Base-by-base conservation (phyloP, 106 monocot genomes). In the Acorus calamus region DNA sequence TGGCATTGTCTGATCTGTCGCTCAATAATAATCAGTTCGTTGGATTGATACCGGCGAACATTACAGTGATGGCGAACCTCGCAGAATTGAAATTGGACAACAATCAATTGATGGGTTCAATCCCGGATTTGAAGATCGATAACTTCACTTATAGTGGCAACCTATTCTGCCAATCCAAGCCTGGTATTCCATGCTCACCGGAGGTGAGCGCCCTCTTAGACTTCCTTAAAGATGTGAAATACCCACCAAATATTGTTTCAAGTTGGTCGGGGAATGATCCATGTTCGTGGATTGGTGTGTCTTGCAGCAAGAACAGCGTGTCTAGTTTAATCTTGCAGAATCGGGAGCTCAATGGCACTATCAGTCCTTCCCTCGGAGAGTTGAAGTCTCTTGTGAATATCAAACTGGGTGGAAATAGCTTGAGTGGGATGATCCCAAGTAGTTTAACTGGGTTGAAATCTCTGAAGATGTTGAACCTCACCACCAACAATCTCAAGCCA, bases 231-330 rank as follows among this genome's bases (percentile, higher is more conserved):
- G 65, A 65, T 53, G 66, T 84, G 3, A 72, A 87, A 44, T 92
- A 81, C 64, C 86, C 86, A 2, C n/a, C 46, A 50, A 59, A 59
- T 49, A 75, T 91, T 7, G 64, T 74, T 6, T 6, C 6, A 14
- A 66, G 79, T 10, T 92, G 92, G 92, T 71, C 66, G 13, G 84
- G 87, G 11, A 75, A 87, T 66, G 64, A 87, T 83, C 87, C 92
- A 61, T 92, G 92, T 10, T 6, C 42, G 8, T 92, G 86, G 87
- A 46, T 74, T 1, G 86, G 87, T 12, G 53, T 87, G 44, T 69
- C 75, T 48, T 92, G 92, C 71, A 42, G 49, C 11, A 44, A 44
- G 43, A 53, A 61, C 6, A 83, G 83, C 56, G 77, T 90, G 48
- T 67, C 69, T 48, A 65, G 62, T 11, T 62, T 83, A 46, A 83